A percentile compares a stretch with the other conserved stretches of the same genome.
These are phyloP conservation scores for Angophora floribunda DNA, from an alignment of 345 rosid species.

Conservation along the genomic window DNA sequence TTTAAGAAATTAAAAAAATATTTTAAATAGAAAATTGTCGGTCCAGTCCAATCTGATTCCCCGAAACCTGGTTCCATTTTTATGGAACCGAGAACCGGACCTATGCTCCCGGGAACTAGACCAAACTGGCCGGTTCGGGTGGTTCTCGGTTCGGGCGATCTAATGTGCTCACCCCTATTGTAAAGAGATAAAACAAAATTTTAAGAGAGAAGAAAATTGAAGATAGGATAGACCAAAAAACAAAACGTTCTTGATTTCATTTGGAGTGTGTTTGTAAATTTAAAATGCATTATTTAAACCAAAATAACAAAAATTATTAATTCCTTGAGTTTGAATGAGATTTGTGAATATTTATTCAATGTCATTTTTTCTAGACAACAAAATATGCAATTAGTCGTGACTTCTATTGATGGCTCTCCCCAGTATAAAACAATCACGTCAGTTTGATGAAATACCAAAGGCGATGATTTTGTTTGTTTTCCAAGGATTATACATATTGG, in stretches of 20 bases:
- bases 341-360: neutral
- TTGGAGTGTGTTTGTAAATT: neutral
- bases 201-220: neutral
- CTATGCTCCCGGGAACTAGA: too few species aligned
- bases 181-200: accelerated
- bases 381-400: neutral
- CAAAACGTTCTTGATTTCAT: neutral
- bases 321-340: neutral
- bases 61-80: too few species aligned
- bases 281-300: neutral
- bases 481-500: neutral
- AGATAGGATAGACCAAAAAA: neutral
- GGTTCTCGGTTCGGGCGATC: too few species aligned
- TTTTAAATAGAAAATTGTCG: too few species aligned
- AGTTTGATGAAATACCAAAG: neutral
- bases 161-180: too few species aligned
- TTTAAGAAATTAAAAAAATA: too few species aligned
- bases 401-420: neutral
- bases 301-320: neutral
- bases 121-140: too few species aligned
- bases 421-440: neutral
- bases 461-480: neutral
- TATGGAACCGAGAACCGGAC: too few species aligned
- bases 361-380: neutral
- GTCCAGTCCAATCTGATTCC: too few species aligned